These are phyloP conservation scores for Phytophthora capsici DNA, from an alignment of 352 stramenopile genomes.

Conservation along the genomic window DNA sequence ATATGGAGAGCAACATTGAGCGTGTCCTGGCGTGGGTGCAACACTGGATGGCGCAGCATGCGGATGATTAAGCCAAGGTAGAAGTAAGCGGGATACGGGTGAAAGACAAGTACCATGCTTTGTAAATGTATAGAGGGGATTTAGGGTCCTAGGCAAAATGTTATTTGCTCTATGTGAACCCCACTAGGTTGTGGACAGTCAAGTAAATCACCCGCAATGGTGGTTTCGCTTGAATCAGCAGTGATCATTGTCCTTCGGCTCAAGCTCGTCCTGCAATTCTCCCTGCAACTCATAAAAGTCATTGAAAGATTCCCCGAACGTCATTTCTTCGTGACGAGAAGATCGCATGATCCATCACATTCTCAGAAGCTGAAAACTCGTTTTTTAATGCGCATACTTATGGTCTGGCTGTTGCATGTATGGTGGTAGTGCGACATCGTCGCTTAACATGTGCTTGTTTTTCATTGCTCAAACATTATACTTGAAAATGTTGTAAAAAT, in stretches of 20 bases:
- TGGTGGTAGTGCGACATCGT: too few relatives aligned
- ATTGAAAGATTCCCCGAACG: conserved; percentile 33
- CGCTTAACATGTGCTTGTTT: background rate
- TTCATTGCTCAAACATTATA: too few relatives aligned
- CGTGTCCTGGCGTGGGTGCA: conserved; percentile 92
- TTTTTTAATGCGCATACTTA: too few relatives aligned
- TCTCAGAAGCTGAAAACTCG: conserved; percentile 29
- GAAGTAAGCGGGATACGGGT: background rate
- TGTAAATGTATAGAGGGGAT: conserved; percentile 32
- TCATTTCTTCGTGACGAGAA: conserved; percentile 40
- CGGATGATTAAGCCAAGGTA: conserved; percentile 25
- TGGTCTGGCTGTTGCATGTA: too few relatives aligned
- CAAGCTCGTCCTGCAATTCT: conserved; percentile 8
- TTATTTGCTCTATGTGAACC: too few relatives aligned
- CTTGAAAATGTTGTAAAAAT: too few relatives aligned
- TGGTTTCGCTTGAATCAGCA: background rate
- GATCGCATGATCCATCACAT: conserved; percentile 38
- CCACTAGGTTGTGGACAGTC: too few relatives aligned
- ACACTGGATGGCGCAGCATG: conserved; percentile 89
- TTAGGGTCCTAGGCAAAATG: conserved; percentile 2
- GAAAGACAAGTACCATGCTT: conserved; percentile 20
- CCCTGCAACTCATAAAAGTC: conserved; percentile 33
- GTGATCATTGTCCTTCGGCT: background rate
- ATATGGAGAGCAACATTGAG: conserved; percentile 96
- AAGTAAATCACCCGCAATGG: background rate